A percentile compares a stretch with the other conserved stretches of the same genome.
phyloP scores from a whole-genome alignment of 2,329 filamentous ascomycete genomes.

The Lachnum nothofagi region DNA sequence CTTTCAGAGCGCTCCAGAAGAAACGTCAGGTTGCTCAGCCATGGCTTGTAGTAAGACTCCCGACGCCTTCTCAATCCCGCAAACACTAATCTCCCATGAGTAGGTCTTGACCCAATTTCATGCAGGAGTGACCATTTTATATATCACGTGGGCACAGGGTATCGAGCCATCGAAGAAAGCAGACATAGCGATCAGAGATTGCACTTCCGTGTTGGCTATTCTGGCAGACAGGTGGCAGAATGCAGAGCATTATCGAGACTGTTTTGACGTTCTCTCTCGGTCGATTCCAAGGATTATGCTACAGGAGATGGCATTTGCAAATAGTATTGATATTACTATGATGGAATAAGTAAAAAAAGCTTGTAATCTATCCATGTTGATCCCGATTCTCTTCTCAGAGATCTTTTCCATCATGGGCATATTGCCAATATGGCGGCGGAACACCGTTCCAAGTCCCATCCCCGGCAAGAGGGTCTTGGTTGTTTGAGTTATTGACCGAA shows the following conservation, averaged over 20 bases:
- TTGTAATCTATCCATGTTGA: too few relatives aligned
- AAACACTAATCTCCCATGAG: not conserved
- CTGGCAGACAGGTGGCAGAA: slow-evolving; percentile 25
- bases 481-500: too few relatives aligned
- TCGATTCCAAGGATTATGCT: slow-evolving; percentile 8
- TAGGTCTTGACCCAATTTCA: slow-evolving; percentile 14
- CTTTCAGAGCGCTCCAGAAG: slow-evolving; percentile 14
- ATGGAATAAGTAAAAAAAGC: too few relatives aligned
- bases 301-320: too few relatives aligned
- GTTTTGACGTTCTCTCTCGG: slow-evolving; percentile 16
- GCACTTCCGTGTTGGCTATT: slow-evolving; percentile 25
- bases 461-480: too few relatives aligned
- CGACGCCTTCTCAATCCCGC: too few relatives aligned
- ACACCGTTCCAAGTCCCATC: too few relatives aligned
- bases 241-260: slow-evolving; percentile 19
- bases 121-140: slow-evolving; percentile 30
- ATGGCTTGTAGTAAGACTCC: slow-evolving; percentile 11
- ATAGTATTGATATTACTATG: too few relatives aligned
- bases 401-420: too few relatives aligned
- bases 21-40: slow-evolving; percentile 13
- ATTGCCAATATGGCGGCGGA: too few relatives aligned
- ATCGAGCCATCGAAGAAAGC: slow-evolving; percentile 19
- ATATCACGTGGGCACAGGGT: slow-evolving; percentile 30
- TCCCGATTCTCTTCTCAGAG: too few relatives aligned
- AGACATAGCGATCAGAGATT: slow-evolving; percentile 29